Evolutionary conservation across 2,329 filamentous ascomycete genomes (phyloP).

Genomic region (Penicillium sp.): DNA sequence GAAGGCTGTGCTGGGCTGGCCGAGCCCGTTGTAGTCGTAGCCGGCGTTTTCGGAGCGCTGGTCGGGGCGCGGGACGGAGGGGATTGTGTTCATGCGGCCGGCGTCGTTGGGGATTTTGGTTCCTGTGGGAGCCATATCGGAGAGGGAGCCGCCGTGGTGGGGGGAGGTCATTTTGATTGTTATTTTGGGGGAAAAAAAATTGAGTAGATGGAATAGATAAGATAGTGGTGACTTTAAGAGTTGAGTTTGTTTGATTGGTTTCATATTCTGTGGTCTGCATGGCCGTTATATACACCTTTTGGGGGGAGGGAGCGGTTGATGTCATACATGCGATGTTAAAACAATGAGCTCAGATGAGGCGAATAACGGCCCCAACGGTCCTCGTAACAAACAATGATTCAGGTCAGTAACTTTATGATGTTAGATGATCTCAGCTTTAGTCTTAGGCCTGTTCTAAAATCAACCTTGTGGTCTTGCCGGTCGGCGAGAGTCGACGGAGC

Average conservation of each 20-base stretch:
- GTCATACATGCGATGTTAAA: neutral
- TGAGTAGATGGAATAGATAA: too few species aligned
- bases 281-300: neutral
- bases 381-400: neutral
- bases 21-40: constrained; percentile 43
- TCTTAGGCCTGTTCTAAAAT: neutral
- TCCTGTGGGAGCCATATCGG: constrained; percentile 45
- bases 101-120: constrained; percentile 54
- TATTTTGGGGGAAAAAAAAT: too few species aligned
- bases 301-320: neutral
- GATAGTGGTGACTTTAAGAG: too few species aligned
- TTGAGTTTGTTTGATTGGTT: neutral
- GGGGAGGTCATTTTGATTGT: constrained; percentile 20
- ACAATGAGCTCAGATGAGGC: neutral
- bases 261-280: neutral
- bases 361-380: neutral
- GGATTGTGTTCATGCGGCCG: constrained; percentile 50
- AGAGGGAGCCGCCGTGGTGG: constrained; percentile 44
- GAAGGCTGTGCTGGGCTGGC: constrained; percentile 41
- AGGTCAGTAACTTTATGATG: neutral
- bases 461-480: neutral
- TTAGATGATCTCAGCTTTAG: neutral
- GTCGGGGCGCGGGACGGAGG: constrained; percentile 55
- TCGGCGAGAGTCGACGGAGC: neutral
- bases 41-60: constrained; percentile 42